A percentile compares a stretch with the other conserved stretches of the same genome.
Evolutionary conservation across 768 basidiomycete species (phyloP).

Genomic region (Xerocomellus dryophilus): DNA sequence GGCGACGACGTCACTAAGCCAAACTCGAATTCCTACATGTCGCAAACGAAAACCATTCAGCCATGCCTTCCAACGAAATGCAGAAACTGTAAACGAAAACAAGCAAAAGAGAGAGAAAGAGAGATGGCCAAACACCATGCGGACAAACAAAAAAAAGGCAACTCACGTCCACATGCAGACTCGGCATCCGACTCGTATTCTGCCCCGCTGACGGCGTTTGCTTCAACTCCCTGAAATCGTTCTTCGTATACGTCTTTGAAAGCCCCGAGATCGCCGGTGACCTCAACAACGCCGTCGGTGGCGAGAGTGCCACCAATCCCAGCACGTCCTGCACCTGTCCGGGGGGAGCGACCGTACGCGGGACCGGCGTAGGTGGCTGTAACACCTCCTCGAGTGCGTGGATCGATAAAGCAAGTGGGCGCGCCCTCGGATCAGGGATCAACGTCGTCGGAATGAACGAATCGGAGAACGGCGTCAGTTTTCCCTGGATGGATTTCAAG

Average conservation of each 20-base stretch:
- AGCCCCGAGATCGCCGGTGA: constrained; percentile 73
- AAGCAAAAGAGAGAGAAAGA: too few species aligned
- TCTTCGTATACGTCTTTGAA: constrained; percentile 77
- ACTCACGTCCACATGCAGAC: constrained; percentile 76
- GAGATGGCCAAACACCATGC: too few species aligned
- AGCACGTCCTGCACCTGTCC: constrained; percentile 37
- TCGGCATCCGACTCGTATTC: constrained; percentile 84
- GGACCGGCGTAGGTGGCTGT: constrained; percentile 36
- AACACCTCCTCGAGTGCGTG: constrained; percentile 49
- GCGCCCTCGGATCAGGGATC: constrained; percentile 31
- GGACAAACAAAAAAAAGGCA: constrained; percentile 4
- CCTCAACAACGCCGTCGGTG: constrained; percentile 64
- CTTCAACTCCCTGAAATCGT: constrained; percentile 78
- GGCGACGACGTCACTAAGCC: constrained; percentile 29
- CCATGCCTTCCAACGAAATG: background rate
- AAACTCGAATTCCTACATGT: constrained; percentile 35
- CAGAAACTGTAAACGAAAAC: background rate
- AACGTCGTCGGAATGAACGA: constrained; percentile 27
- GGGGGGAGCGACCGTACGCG: constrained; percentile 42
- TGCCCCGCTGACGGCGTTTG: constrained; percentile 69
- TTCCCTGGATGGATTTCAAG: constrained; percentile 33
- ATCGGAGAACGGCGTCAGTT: constrained; percentile 29
- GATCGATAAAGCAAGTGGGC: constrained; percentile 42
- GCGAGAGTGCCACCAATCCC: constrained; percentile 63
- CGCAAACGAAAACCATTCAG: background rate